phyloP scores from a whole-genome alignment of 2,329 filamentous ascomycete genomes.

The Verticillium nubilum region DNA sequence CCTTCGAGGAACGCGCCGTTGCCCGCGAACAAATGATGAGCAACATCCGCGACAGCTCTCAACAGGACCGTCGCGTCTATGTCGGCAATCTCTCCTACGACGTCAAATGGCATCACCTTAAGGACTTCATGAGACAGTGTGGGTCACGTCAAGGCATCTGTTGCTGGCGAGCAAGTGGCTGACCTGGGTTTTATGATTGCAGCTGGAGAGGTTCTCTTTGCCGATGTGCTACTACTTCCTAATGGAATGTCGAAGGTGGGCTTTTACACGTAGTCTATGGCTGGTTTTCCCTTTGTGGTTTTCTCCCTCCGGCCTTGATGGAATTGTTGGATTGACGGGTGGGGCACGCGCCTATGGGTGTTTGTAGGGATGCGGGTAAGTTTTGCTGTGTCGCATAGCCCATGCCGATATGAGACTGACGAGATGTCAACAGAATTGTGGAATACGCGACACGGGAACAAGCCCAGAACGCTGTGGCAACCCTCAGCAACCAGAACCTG shows the following conservation, averaged over 20 bases:
- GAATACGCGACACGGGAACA: conserved; percentile 99
- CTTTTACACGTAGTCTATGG: conserved; percentile 82
- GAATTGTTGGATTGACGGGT: conserved; percentile 98
- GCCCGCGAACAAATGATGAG: conserved; percentile 96
- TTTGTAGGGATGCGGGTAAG: conserved; percentile 99
- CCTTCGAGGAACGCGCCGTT: conserved; percentile 75
- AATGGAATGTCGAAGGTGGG: conserved; percentile 99
- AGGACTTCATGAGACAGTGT: conserved; percentile 99
- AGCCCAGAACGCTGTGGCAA: conserved; percentile 94
- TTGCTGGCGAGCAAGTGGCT: conserved; percentile 28
- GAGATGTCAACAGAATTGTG: conserved; percentile 70
- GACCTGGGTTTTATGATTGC: conserved; percentile 18
- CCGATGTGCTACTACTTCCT: conserved; percentile 97
- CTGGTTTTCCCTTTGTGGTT: conserved; percentile 72
- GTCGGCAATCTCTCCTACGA: conserved; percentile 99
- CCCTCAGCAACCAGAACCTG: conserved; percentile 97
- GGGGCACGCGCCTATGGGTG: conserved; percentile 80
- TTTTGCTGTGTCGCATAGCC: conserved; percentile 17
- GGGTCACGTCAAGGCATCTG: conserved; percentile 32
- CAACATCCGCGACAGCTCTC: conserved; percentile 86
- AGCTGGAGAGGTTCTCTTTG: conserved; percentile 99
- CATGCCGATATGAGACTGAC: conserved; percentile 21
- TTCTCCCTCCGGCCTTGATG: conserved; percentile 61
- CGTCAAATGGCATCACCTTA: conserved; percentile 99
- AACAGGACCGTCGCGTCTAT: conserved; percentile 98